These are phyloP conservation scores for Plenodomus biglobosus DNA, from an alignment of 2,329 filamentous ascomycete species.

Conservation along the genomic window DNA sequence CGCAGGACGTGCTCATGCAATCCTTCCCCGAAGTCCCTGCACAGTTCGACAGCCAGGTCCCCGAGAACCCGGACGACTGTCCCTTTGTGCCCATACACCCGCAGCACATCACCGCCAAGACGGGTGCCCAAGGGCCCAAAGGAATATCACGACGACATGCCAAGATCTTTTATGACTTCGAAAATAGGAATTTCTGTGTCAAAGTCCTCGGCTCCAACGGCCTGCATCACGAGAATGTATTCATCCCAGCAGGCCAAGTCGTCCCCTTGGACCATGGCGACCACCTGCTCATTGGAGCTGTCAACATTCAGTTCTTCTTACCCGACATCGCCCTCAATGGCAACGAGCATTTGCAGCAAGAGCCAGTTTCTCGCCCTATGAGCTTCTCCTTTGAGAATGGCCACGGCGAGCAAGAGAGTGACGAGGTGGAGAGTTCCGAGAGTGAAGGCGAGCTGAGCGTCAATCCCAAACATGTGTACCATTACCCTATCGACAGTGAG, in stretches of 20 bases:
- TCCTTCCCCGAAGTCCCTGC: constrained; percentile 39
- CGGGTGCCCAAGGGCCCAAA: constrained; percentile 64
- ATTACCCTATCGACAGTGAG: constrained; percentile 30
- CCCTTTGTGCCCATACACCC: constrained; percentile 74
- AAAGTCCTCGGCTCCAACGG: constrained; percentile 66
- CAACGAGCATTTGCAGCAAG: constrained; percentile 53
- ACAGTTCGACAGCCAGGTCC: constrained; percentile 61
- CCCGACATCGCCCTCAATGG: constrained; percentile 56
- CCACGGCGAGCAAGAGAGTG: constrained; percentile 57
- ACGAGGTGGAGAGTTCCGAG: constrained; percentile 44
- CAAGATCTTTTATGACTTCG: constrained; percentile 69
- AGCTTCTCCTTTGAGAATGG: constrained; percentile 71
- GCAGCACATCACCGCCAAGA: constrained; percentile 41
- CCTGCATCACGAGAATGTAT: constrained; percentile 51
- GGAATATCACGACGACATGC: constrained; percentile 74
- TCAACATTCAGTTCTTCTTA: constrained; percentile 68
- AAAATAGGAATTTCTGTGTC: constrained; percentile 66
- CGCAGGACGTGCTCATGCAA: constrained; percentile 41
- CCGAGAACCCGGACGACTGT: constrained; percentile 60
- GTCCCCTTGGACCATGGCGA: constrained; percentile 63
- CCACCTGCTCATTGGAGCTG: constrained; percentile 70
- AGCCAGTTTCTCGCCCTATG: constrained; percentile 60
- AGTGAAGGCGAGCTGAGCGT: constrained; percentile 37
- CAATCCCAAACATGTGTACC: constrained; percentile 39
- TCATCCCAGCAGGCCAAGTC: constrained; percentile 19